phyloP scores from a whole-genome alignment of 257 asterid genomes.

The Cruciata laevipes region DNA sequence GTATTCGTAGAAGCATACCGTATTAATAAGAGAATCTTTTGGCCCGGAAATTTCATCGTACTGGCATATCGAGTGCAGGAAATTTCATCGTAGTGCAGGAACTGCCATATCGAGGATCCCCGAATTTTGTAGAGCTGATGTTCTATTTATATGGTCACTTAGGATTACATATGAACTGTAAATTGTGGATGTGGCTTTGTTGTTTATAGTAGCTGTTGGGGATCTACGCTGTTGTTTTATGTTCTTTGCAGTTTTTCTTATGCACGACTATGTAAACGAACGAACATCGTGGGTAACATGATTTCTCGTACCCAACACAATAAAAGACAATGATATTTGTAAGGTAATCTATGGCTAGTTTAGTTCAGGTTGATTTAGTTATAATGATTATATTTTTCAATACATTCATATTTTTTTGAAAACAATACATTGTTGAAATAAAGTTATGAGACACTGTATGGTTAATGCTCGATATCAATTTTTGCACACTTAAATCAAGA shows the following conservation, averaged over 20 bases:
- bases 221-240: background rate
- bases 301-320: background rate
- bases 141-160: slow-evolving; percentile 1
- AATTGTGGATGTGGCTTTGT: background rate
- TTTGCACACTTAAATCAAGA: too few species aligned
- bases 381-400: too few species aligned
- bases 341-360: too few species aligned
- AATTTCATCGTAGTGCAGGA: background rate
- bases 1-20: background rate
- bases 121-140: slow-evolving; percentile 29
- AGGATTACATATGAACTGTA: slow-evolving; percentile 9
- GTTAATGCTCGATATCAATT: too few species aligned
- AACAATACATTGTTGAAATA: too few species aligned
- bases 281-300: background rate
- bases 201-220: background rate
- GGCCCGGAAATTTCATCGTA: slow-evolving; percentile 7
- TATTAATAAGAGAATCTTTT: slow-evolving; percentile 9
- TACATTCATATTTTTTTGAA: too few species aligned
- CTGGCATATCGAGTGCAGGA: background rate
- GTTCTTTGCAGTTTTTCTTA: background rate
- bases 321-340: background rate
- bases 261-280: background rate
- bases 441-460: too few species aligned
- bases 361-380: too few species aligned
- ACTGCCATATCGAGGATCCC: slow-evolving; percentile 14